Conservation (phyloP, 805 yeast species). For the Kodamaea fukazawae region DNA sequence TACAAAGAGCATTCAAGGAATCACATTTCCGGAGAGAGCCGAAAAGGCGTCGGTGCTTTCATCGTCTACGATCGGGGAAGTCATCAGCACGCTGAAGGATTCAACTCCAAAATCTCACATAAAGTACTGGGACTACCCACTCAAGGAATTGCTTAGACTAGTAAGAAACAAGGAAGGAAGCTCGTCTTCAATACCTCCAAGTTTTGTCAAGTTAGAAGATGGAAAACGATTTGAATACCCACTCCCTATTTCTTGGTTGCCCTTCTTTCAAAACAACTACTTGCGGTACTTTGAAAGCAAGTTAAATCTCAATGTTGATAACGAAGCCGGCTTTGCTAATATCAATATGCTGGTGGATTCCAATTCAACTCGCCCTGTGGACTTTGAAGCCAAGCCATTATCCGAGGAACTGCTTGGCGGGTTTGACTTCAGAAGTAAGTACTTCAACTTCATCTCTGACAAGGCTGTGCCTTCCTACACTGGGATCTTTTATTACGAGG, state of each 20-base stretch:
- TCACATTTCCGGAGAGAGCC: no score
- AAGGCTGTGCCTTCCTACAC: conserved; percentile 29
- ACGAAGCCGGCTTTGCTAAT: conserved; percentile 28
- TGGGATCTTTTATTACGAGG: conserved; percentile 43
- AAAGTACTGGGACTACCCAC: conserved; percentile 20
- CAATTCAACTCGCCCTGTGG: conserved; percentile 2
- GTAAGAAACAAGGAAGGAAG: conserved; percentile 21
- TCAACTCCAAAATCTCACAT: conserved; percentile 19
- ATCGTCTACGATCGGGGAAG: conserved; percentile 13
- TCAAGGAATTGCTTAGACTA: conserved; percentile 26
- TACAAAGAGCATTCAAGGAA: neutral
- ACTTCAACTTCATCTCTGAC: conserved; percentile 39
- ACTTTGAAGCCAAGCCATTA: neutral
- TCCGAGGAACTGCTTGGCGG: conserved; percentile 2
- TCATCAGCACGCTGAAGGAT: conserved; percentile 6
- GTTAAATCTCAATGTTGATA: conserved; percentile 24
- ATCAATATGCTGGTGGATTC: conserved; percentile 16
- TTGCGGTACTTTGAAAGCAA: conserved; percentile 21
- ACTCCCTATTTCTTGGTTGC: conserved; percentile 40
- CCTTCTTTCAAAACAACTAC: conserved; percentile 28
- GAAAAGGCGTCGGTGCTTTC: conserved; percentile 3
- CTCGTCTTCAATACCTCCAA: conserved; percentile 20
- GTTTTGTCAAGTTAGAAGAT: conserved; percentile 24
- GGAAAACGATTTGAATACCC: conserved; percentile 26
- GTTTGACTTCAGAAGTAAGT: conserved; percentile 15